Evolutionary conservation across 2,329 filamentous ascomycete genomes (phyloP), one percentile per base, ranked within the genome.

Genomic region (Bipolaris oryzae): DNA sequence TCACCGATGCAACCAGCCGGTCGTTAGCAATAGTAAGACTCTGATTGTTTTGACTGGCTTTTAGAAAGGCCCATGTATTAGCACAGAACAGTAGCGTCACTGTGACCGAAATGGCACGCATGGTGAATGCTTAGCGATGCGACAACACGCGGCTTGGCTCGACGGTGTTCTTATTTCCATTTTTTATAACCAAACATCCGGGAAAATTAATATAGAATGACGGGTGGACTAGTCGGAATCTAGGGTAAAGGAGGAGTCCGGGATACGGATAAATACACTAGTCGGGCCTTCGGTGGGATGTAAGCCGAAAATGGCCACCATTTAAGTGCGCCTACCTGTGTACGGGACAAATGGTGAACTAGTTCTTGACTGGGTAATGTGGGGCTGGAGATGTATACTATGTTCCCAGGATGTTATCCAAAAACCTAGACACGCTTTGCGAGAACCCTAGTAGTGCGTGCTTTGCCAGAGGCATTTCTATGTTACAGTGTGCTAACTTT

Each of bases 1-100:
- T 74, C 28, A 82, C 74, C 4, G 77, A 73, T 1, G 79, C 76
- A 3, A 71, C 75, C 2, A 84, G 71, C 3, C 80, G 76, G 41
- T 79, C 75, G 57, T 83, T 84, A 38, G 71, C 62, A 9, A 83
- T 71, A 0, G 74, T 74, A n/a, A 80, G 52, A 33, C 64, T 65
- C 13, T 39, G 63, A 33, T 56, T 64, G 23, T 57, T 63, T 45
- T 70, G 59, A 9, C 60, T 60, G 20, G 60, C 61, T 28, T 60
- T 60, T 18, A 69, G 50, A 10, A 64, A 49, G 10, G 64, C 66
- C 49, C 53, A 61, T 44, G 62, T 45, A 44, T 42, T 44, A 5
- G 58, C 47, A 46, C 53, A 51, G 42, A 64, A 49, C n/a, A 67
- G 50, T 33, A 68, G 45, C 20, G 51, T 46, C 34, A 45, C 56